Evolutionary conservation across 2,329 filamentous ascomycete species (phyloP), one percentile per base, ranked within the genome.

Genomic region (Alternaria gaisen): DNA sequence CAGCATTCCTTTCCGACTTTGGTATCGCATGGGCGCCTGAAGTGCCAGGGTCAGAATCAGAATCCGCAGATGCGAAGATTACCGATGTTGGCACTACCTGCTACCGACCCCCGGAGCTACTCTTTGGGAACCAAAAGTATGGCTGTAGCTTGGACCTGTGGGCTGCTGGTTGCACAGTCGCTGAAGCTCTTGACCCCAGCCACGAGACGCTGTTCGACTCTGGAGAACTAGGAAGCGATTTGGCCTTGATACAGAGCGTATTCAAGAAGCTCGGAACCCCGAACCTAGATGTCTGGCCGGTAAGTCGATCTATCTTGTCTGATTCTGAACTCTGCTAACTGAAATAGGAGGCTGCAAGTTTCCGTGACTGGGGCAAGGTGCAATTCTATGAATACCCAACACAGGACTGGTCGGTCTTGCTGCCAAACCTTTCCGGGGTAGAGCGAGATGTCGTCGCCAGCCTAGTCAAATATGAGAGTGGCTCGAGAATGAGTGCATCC

Each of bases 181-280:
- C 93, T 5, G 94, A 98, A 79, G 81, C 91, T 78, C 73, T 88
- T 81, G 73, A 84, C 77, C 63, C 83, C 66, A 66, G 84, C 75
- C 68, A 88, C 81, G 44, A 81, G 61, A 85, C 90, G 0, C 83
- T 98, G 1, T 98, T 99, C 69, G 90, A 95, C 74, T 92, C 93
- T 4, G 91, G 93, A 1, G 92, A 97, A 69, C 85, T 98, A 52
- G 95, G 96, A 0, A 98, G 92, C 73, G 95, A 99, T 79, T 83
- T 99, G 40, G 91, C 92, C 0, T 83, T 99, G 52, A 94, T 99
- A 58, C 85, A 94, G 54, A 97, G 93, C 72, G 94, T 98, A 36
- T 98, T 99, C 80, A 90, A 91, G 79, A 96, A 90, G 0, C 79
- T 99, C 7, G 96, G 96, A 1, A 97, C 94, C 1, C 95, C 95